Conservation (phyloP, 2,329 filamentous ascomycete genomes). For the Trichocomaceae sp. region DNA sequence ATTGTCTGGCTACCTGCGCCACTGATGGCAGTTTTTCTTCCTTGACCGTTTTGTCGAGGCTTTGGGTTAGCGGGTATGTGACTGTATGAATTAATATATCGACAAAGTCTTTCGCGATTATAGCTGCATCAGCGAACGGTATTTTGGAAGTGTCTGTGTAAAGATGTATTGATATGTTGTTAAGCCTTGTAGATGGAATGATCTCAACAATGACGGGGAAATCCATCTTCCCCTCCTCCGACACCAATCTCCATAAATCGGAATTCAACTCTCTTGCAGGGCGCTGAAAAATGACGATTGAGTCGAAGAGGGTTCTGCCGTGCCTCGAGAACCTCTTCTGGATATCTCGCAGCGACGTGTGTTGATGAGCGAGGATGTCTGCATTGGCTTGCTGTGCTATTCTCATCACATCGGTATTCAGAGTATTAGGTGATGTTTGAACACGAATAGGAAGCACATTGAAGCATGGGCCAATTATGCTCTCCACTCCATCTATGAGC, state of each 20-base stretch:
- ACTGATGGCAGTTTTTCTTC: slow-evolving; percentile 23
- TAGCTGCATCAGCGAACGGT: slow-evolving; percentile 17
- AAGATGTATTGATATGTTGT: slow-evolving; percentile 54
- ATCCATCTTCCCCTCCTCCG: slow-evolving; percentile 52
- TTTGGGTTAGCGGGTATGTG: slow-evolving; percentile 26
- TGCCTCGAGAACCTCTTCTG: slow-evolving; percentile 48
- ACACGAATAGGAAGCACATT: slow-evolving; percentile 74
- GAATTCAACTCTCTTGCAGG: slow-evolving; percentile 40
- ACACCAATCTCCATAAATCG: slow-evolving; percentile 46
- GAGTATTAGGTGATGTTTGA: slow-evolving; percentile 42
- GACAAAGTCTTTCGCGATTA: slow-evolving; percentile 26
- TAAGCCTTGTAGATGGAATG: slow-evolving; percentile 47
- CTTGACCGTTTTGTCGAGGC: slow-evolving; percentile 20
- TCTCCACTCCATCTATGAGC: slow-evolving; percentile 58
- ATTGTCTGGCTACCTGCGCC: slow-evolving; percentile 15
- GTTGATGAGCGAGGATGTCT: slow-evolving; percentile 60
- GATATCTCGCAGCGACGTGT: slow-evolving; percentile 66
- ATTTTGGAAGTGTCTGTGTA: slow-evolving; percentile 49
- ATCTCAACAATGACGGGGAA: slow-evolving; percentile 73
- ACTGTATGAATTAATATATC: slow-evolving; percentile 29
- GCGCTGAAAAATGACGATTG: slow-evolving; percentile 71
- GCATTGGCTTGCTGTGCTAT: slow-evolving; percentile 57
- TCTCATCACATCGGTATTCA: slow-evolving; percentile 54
- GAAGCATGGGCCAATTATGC: slow-evolving; percentile 82
- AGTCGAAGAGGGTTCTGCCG: slow-evolving; percentile 64